phyloP scores from a whole-genome alignment of 352 stramenopile species.

The Pythium periplocum region DNA sequence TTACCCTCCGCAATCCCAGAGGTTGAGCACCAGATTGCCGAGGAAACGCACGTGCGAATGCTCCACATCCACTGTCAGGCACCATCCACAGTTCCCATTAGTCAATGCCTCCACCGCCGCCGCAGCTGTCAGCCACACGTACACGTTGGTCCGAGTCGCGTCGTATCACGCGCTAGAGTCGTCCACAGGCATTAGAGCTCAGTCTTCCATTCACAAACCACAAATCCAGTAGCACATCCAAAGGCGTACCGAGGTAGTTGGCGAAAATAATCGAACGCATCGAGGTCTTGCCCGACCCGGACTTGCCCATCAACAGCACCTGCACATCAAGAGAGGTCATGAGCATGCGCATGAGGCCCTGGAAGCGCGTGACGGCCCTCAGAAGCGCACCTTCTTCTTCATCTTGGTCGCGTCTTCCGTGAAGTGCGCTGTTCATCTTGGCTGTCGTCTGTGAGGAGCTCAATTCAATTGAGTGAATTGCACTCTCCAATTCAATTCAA shows the following conservation, averaged over 20 bases:
- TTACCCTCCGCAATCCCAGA: slow-evolving; percentile 98
- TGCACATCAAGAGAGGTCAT: slow-evolving; percentile 21
- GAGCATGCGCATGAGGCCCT: background rate
- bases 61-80: slow-evolving; percentile 83
- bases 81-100: too few relatives aligned
- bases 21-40: slow-evolving; percentile 97
- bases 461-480: too few relatives aligned
- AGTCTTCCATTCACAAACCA: too few relatives aligned
- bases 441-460: too few relatives aligned
- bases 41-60: slow-evolving; percentile 95
- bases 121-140: slow-evolving; percentile 11
- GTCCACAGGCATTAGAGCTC: background rate
- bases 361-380: background rate
- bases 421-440: too few relatives aligned
- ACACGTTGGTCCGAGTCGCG: slow-evolving; percentile 93
- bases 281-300: slow-evolving; percentile 96
- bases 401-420: slow-evolving; percentile 4
- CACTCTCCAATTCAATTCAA: slow-evolving; percentile 8
- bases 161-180: slow-evolving; percentile 92
- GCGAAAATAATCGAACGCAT: slow-evolving; percentile 99
- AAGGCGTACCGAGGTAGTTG: slow-evolving; percentile 94
- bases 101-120: too few relatives aligned
- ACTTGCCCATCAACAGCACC: slow-evolving; percentile 96
- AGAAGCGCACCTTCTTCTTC: slow-evolving; percentile 23
- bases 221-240: background rate